Conservation (phyloP, 2,329 filamentous ascomycete genomes). For the Teratosphaeria gauchensis region DNA sequence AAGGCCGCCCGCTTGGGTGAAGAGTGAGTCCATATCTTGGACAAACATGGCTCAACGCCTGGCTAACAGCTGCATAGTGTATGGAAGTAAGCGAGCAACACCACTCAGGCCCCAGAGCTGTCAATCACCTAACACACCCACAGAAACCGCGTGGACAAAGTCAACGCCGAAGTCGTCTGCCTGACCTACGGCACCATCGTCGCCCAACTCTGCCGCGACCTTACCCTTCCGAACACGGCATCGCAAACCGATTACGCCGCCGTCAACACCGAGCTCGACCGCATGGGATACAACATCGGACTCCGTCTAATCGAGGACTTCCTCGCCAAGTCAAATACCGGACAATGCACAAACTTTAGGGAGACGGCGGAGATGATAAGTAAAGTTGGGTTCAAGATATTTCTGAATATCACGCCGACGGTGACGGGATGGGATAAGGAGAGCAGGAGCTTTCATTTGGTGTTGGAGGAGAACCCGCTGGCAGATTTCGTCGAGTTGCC, state of each 20-base stretch:
- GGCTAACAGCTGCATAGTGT: constrained; percentile 49
- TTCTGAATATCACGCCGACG: constrained; percentile 88
- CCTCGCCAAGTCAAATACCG: constrained; percentile 85
- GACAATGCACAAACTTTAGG: constrained; percentile 81
- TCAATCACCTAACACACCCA: background rate
- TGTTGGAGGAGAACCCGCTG: constrained; percentile 94
- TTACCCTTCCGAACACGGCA: constrained; percentile 32
- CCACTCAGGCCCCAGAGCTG: background rate
- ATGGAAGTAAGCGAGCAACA: constrained; percentile 59
- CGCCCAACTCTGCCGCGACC: constrained; percentile 91
- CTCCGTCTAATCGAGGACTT: constrained; percentile 95
- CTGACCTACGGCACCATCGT: constrained; percentile 97
- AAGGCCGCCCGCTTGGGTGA: constrained; percentile 63
- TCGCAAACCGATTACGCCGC: constrained; percentile 80
- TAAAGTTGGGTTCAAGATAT: constrained; percentile 98
- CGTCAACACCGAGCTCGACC: constrained; percentile 95
- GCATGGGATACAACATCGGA: constrained; percentile 99
- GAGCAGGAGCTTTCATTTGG: constrained; percentile 88
- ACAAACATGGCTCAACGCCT: constrained; percentile 13
- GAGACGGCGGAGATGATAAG: constrained; percentile 97
- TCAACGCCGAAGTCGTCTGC: constrained; percentile 94
- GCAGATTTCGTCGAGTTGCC: constrained; percentile 96
- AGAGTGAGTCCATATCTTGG: constrained; percentile 50
- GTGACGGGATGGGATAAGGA: constrained; percentile 95
- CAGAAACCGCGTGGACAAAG: constrained; percentile 91